These are phyloP conservation scores for Aspergillus thermomutatus DNA, from an alignment of 2,329 filamentous ascomycete genomes.

Conservation along the genomic window DNA sequence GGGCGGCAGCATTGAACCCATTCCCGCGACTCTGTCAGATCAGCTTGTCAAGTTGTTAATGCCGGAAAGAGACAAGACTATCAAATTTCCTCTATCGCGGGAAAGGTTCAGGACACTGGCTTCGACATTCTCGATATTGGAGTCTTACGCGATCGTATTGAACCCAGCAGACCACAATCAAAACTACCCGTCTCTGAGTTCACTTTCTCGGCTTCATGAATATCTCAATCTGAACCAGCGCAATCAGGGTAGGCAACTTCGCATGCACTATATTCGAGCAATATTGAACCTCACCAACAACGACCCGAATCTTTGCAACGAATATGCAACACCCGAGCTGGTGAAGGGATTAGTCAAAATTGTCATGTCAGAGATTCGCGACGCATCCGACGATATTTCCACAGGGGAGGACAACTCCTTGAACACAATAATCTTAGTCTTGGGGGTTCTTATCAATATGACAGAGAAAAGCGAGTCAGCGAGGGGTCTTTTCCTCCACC, in stretches of 20 bases:
- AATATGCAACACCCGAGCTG: slow-evolving; percentile 54
- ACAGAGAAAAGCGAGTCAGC: slow-evolving; percentile 71
- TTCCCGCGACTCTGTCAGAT: slow-evolving; percentile 26
- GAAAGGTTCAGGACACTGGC: slow-evolving; percentile 24
- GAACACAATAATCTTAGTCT: slow-evolving; percentile 70
- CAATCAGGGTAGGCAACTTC: slow-evolving; percentile 22
- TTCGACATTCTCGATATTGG: slow-evolving; percentile 35
- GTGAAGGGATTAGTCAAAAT: slow-evolving; percentile 36
- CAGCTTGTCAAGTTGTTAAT: slow-evolving; percentile 30
- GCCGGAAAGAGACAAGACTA: slow-evolving; percentile 5
- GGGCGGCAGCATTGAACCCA: slow-evolving; percentile 22
- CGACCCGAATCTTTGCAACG: slow-evolving; percentile 63
- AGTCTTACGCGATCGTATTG: slow-evolving; percentile 33
- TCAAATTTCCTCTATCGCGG: background rate
- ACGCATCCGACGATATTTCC: slow-evolving; percentile 26
- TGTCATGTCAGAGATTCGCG: slow-evolving; percentile 31
- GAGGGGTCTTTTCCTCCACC: slow-evolving; percentile 47
- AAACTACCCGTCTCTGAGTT: slow-evolving; percentile 21
- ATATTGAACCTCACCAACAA: slow-evolving; percentile 86
- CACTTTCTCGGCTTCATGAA: slow-evolving; percentile 35
- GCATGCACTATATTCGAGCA: slow-evolving; percentile 58
- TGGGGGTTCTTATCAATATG: slow-evolving; percentile 85
- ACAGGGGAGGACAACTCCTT: slow-evolving; percentile 54
- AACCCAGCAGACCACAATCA: slow-evolving; percentile 25
- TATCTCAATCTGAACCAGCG: slow-evolving; percentile 30